Base-by-base conservation (phyloP, 306 rosid genomes). In the Quercus robur region DNA sequence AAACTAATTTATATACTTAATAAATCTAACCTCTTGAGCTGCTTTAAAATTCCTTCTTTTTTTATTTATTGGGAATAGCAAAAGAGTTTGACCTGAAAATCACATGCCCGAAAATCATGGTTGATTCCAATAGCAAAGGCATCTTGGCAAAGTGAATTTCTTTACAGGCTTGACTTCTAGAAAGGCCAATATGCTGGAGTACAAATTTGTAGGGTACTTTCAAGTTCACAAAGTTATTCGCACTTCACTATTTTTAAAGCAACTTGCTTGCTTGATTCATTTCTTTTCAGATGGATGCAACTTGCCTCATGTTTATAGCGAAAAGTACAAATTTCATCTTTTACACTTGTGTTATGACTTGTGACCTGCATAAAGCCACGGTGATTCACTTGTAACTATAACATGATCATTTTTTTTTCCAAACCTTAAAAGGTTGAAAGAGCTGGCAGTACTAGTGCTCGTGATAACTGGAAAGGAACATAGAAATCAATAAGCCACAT, bases 141-240 rank as follows among this genome's bases (percentile, higher is more conserved):
- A 78, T 69, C 56, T 79, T 79, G 56, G 17, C 54, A 49, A 49
- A 49, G 54, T 2, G 62, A 58, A 56, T 23, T 58, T 59, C 66
- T 59, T 58, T 44, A 73, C 55, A 38, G 26, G 28, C 57, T 76
- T 49, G 44, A 19, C 70, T 49, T 61, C 61, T 31, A 57, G 35
- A 51, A 56, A 67, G 28, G 71, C 33, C 51, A 64, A 58, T 77
- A 57, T 52, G 15, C 20, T 46, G 1, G 46, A 15, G 20, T 18
- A 57, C 6, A 23, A 9, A 10, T 49, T 49, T 76, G 57, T 71
- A 46, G 7, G 70, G 20, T 54, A 19, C 72, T 49, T 76, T 31
- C 38, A 57, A 81, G 49, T 66, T 31, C 46, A 14, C 12, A 3
- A 19, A 31, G 13, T 31, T 28, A 30, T 4, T 64, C 8, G 66